Evolutionary conservation across 768 basidiomycete genomes (phyloP).

Genomic region (Leccinum longicurvipes): DNA sequence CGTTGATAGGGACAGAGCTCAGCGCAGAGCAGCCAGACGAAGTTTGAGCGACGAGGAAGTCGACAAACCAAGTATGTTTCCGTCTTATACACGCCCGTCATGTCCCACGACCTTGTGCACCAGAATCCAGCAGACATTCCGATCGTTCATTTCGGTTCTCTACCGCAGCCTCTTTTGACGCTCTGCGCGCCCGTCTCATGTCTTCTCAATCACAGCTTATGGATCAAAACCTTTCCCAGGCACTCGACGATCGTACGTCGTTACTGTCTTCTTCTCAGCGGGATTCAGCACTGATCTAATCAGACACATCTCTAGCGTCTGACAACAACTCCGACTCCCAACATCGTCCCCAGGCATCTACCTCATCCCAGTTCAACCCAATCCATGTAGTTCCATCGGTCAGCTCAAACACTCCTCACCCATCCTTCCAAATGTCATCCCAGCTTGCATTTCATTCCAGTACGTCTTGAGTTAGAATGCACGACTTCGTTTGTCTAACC

Average conservation of each 20-base stretch:
- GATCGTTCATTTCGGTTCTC: slow-evolving; percentile 41
- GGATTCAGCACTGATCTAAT: slow-evolving; percentile 4
- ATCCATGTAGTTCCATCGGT: slow-evolving; percentile 43
- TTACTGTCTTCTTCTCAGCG: not conserved
- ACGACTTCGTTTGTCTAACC: not conserved
- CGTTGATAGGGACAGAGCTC: slow-evolving; percentile 38
- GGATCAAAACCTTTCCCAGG: slow-evolving; percentile 33
- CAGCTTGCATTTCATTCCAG: slow-evolving; percentile 52
- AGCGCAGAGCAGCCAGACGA: slow-evolving; percentile 48
- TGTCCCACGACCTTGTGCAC: slow-evolving; percentile 3
- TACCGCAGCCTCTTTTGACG: slow-evolving; percentile 45
- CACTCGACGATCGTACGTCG: slow-evolving; percentile 36
- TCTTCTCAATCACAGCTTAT: slow-evolving; percentile 37
- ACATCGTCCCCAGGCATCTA: slow-evolving; percentile 24
- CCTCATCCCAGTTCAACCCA: slow-evolving; percentile 37
- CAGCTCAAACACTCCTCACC: slow-evolving; percentile 54
- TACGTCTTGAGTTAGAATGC: slow-evolving; percentile 29
- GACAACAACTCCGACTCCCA: slow-evolving; percentile 11
- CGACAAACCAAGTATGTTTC: slow-evolving; percentile 50
- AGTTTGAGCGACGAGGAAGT: slow-evolving; percentile 70
- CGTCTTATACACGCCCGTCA: slow-evolving; percentile 6
- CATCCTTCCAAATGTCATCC: slow-evolving; percentile 52
- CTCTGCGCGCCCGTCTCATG: slow-evolving; percentile 44
- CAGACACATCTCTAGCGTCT: slow-evolving; percentile 17
- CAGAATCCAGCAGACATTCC: slow-evolving; percentile 26